phyloP scores from a whole-genome alignment of 2,329 filamentous ascomycete species.

The Fusarium torulosum region DNA sequence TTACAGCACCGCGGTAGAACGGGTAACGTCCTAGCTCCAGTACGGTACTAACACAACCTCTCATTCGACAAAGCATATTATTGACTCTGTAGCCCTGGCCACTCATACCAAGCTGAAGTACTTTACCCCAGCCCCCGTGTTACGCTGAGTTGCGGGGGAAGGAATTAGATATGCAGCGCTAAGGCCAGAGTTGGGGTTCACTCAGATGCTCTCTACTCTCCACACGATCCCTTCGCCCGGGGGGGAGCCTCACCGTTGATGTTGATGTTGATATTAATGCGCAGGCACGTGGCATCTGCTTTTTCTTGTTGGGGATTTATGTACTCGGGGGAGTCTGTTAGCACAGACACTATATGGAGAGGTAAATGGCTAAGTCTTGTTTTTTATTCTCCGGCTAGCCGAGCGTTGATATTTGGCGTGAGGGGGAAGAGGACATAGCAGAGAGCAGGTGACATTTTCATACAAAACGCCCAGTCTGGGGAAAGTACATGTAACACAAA shows the following conservation, averaged over 20 bases:
- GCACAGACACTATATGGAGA: slow-evolving; percentile 11
- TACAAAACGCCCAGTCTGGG: slow-evolving; percentile 16
- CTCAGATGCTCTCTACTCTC: slow-evolving; percentile 42
- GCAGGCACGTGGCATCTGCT: not conserved
- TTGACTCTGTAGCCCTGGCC: slow-evolving; percentile 19
- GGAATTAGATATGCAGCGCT: slow-evolving; percentile 33
- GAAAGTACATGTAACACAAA: too few species aligned
- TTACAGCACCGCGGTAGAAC: not conserved
- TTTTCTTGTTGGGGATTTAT: slow-evolving; percentile 5
- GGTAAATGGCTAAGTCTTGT: slow-evolving; percentile 5
- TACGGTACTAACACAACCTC: slow-evolving; percentile 1
- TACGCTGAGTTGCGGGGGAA: slow-evolving; percentile 33
- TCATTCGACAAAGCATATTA: slow-evolving; percentile 19
- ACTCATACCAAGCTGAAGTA: slow-evolving; percentile 8
- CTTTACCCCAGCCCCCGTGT: slow-evolving; percentile 25
- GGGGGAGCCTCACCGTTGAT: slow-evolving; percentile 37
- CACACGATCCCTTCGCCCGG: slow-evolving; percentile 48
- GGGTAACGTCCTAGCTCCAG: not conserved
- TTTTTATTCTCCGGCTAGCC: slow-evolving; percentile 27
- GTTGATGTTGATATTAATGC: slow-evolving; percentile 13
- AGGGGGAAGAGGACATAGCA: slow-evolving; percentile 17
- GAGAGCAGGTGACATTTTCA: not conserved
- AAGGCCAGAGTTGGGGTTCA: slow-evolving; percentile 39
- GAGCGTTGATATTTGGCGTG: slow-evolving; percentile 6
- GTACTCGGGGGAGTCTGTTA: slow-evolving; percentile 3